Evolutionary conservation across 164 flowering plant genomes (phyloP).

Genomic region (Chimonanthus salicifolius): DNA sequence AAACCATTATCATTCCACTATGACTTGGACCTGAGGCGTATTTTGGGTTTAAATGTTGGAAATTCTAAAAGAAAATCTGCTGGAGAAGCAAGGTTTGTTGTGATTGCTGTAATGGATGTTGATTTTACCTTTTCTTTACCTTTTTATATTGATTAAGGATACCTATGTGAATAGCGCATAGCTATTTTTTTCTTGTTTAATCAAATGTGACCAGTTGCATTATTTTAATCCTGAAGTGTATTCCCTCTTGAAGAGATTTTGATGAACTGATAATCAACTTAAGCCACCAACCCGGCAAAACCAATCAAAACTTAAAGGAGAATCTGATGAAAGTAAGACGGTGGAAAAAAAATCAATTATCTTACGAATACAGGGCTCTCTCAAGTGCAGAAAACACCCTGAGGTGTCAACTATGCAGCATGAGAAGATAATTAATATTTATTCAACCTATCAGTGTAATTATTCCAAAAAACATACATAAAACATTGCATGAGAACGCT

Average conservation of each 20-base stretch:
- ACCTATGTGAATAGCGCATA: not conserved
- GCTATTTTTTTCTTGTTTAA: not conserved
- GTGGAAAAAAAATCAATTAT: not conserved
- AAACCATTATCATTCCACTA: conserved; percentile 18
- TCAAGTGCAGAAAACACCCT: not conserved
- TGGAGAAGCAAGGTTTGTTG: conserved; percentile 39
- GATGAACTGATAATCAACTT: not conserved
- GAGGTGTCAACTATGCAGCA: too few relatives aligned
- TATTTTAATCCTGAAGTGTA: not conserved
- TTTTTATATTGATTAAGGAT: not conserved
- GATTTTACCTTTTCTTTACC: not conserved
- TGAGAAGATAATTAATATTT: too few relatives aligned
- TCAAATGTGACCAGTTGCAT: not conserved
- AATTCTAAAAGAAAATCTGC: conserved; percentile 14
- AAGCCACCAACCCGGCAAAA: not conserved
- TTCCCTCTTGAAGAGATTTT: not conserved
- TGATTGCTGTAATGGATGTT: not conserved
- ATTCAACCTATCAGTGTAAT: too few relatives aligned
- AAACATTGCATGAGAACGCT: not conserved
- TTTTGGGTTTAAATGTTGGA: conserved; percentile 28
- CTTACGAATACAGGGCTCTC: not conserved
- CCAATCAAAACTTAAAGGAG: not conserved
- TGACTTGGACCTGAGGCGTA: conserved; percentile 32
- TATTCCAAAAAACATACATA: not conserved
- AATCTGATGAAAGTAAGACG: not conserved